Conservation (phyloP, 2,329 filamentous ascomycete species). For the Fusarium duplospermum region DNA sequence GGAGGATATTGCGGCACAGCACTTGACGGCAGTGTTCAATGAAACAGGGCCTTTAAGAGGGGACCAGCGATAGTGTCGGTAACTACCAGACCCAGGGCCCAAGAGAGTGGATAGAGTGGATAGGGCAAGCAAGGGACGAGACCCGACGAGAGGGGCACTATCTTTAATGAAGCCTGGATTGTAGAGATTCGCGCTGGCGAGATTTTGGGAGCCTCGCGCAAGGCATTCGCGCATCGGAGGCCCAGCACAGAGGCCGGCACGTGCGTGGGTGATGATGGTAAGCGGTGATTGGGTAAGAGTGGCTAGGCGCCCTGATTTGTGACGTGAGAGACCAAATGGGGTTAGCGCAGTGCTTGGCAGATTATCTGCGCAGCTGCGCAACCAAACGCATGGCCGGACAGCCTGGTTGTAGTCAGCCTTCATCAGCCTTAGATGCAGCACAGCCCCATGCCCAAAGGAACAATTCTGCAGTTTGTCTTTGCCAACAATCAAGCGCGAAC, state of each 20-base stretch:
- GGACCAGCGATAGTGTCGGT: neutral
- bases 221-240: neutral
- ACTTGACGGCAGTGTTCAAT: neutral
- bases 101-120: neutral
- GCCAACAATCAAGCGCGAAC: neutral
- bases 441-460: neutral
- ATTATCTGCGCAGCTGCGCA: neutral
- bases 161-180: neutral
- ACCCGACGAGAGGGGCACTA: neutral
- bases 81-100: neutral
- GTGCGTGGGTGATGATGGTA: neutral
- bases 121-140: neutral
- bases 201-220: neutral
- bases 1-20: neutral
- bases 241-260: neutral
- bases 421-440: neutral
- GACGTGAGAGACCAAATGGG: neutral
- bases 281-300: neutral
- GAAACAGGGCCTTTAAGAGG: neutral
- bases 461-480: neutral
- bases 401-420: neutral
- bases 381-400: neutral
- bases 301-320: neutral
- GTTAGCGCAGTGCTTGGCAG: neutral
- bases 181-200: neutral